These are phyloP conservation scores for Populus tomentosa DNA, from an alignment of 441 rosid species.

Conservation along the genomic window DNA sequence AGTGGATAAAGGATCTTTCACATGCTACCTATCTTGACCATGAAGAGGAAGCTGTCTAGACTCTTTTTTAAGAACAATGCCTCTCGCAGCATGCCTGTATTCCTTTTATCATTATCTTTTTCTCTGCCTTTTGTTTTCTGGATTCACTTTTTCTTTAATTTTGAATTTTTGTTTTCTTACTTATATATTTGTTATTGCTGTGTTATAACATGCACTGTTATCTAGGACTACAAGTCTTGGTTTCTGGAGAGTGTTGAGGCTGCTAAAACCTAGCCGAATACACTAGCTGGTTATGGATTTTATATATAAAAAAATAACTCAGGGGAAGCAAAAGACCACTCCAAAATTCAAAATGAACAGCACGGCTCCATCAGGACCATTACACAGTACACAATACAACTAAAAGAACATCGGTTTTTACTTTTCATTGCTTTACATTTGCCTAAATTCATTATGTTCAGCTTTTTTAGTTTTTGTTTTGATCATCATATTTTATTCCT, in stretches of 20 bases:
- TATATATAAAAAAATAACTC: too few relatives aligned
- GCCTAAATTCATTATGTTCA: too few relatives aligned
- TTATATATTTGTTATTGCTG: background rate
- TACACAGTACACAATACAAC: background rate
- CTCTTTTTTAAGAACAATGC: constrained; percentile 12
- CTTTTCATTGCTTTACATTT: too few relatives aligned
- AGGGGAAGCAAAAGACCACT: too few relatives aligned
- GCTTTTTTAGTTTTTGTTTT: too few relatives aligned
- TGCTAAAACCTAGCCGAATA: background rate
- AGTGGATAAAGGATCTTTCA: constrained; percentile 82
- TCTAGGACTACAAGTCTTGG: background rate
- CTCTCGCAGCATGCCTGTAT: constrained; percentile 34
- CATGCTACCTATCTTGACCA: constrained; percentile 43
- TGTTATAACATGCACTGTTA: background rate
- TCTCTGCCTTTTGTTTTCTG: background rate
- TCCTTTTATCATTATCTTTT: background rate
- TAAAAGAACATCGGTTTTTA: too few relatives aligned
- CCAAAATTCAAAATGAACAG: too few relatives aligned
- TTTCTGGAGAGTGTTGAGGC: background rate
- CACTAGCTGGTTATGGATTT: background rate
- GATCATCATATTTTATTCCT: too few relatives aligned
- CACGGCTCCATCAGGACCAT: too few relatives aligned
- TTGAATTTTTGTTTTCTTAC: background rate
- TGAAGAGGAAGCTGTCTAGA: constrained; percentile 4
- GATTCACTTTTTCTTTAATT: background rate